A percentile compares a stretch with the other conserved stretches of the same genome.
Conservation (phyloP, 192 early-diverging fungal species). For the Rhizophagus clarus region DNA sequence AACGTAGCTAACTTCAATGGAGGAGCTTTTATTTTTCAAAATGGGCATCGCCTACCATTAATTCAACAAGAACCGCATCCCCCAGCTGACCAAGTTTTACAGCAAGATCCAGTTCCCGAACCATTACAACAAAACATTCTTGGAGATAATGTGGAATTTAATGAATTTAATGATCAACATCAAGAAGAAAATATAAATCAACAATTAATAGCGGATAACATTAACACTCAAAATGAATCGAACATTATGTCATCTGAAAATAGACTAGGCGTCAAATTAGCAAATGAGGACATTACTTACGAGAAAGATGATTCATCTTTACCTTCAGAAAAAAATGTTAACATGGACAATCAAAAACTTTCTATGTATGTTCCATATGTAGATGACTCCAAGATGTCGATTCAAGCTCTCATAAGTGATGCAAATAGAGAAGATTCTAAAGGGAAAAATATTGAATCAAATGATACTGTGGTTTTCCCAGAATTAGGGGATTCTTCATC, state of each 20-base stretch:
- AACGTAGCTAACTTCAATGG: neutral
- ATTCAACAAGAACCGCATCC: neutral
- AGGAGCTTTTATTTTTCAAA: conserved; percentile 2
- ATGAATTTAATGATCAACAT: neutral
- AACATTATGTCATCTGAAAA: neutral
- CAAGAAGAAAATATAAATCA: neutral
- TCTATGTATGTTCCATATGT: neutral
- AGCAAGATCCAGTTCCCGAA: neutral
- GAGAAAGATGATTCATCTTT: neutral
- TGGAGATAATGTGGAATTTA: neutral
- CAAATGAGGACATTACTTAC: neutral
- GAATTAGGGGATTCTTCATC: neutral
- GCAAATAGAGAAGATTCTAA: neutral
- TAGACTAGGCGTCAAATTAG: neutral
- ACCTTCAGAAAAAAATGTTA: neutral
- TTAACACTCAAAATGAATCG: neutral
- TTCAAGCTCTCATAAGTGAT: neutral
- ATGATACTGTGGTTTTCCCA: neutral
- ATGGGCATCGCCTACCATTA: neutral
- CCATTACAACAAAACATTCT: neutral
- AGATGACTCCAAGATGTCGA: neutral
- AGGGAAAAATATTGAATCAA: neutral
- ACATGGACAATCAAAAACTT: neutral
- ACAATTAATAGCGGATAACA: neutral
- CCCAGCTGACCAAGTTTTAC: neutral